These are phyloP conservation scores for Trifolium pratense DNA, from an alignment of 306 rosid genomes.

Conservation along the genomic window DNA sequence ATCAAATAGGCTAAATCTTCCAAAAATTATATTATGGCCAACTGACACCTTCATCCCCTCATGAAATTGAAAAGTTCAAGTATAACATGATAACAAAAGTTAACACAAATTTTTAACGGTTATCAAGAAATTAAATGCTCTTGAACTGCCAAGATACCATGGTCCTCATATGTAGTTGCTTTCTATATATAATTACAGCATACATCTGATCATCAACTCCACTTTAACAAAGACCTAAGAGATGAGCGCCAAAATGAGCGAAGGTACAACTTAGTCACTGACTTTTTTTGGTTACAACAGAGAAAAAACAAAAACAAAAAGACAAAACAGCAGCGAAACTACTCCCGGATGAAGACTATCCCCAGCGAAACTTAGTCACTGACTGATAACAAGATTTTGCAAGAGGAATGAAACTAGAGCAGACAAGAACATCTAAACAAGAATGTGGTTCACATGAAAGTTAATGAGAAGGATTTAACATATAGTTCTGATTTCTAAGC, in stretches of 20 bases:
- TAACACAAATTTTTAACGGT: background rate
- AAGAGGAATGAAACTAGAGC: slow-evolving; percentile 2
- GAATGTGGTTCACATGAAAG: slow-evolving; percentile 5
- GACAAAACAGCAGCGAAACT: too few species aligned
- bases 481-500: slow-evolving; percentile 13
- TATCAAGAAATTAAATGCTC: slow-evolving; percentile 16
- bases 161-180: slow-evolving; percentile 14
- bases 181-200: slow-evolving; percentile 15
- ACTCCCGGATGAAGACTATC: too few species aligned
- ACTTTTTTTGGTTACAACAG: too few species aligned
- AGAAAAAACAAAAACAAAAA: too few species aligned
- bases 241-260: slow-evolving; percentile 8
- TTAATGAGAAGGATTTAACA: background rate
- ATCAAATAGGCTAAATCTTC: slow-evolving; percentile 7
- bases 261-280: slow-evolving; percentile 2
- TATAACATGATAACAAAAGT: background rate
- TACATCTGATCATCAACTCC: slow-evolving; percentile 6
- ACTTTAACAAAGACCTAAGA: background rate
- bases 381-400: slow-evolving; percentile 19
- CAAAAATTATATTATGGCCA: slow-evolving; percentile 13
- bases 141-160: slow-evolving; percentile 4
- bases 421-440: background rate
- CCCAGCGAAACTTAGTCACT: too few species aligned
- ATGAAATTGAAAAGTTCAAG: background rate
- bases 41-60: slow-evolving; percentile 23